Conservation (phyloP, 805 yeast genomes). For the Hanseniaspora singularis region DNA sequence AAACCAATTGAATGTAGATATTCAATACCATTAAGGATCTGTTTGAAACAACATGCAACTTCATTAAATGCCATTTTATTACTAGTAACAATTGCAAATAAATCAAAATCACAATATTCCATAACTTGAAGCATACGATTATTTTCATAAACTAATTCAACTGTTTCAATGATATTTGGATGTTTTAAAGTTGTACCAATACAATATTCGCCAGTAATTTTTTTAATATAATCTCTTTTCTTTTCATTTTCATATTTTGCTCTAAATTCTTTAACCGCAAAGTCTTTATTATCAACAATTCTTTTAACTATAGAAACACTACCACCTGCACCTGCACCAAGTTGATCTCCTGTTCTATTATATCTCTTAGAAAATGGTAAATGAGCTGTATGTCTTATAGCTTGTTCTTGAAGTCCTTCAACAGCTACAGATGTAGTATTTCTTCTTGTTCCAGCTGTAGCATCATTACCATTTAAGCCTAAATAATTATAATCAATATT, state of each 20-base stretch:
- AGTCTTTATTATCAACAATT: constrained; percentile 52
- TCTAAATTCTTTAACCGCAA: constrained; percentile 89
- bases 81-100: constrained; percentile 90
- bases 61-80: constrained; percentile 74
- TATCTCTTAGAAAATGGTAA: constrained; percentile 64
- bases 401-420: constrained; percentile 7
- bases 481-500: neutral
- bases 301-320: constrained; percentile 65
- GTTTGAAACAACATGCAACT: constrained; percentile 80
- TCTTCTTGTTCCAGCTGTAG: neutral
- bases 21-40: constrained; percentile 64
- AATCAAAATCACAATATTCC: constrained; percentile 89
- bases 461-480: neutral
- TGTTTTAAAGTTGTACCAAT: constrained; percentile 83
- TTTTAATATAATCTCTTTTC: constrained; percentile 76
- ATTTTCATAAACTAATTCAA: constrained; percentile 81
- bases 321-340: constrained; percentile 96
- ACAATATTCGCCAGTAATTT: constrained; percentile 88
- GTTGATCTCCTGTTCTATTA: constrained; percentile 67
- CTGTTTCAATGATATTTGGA: constrained; percentile 80
- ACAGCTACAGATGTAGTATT: neutral
- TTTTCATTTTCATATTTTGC: constrained; percentile 62
- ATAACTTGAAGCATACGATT: constrained; percentile 79
- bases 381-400: constrained; percentile 17
- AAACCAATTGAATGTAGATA: constrained; percentile 76